phyloP scores from a whole-genome alignment of 805 yeast species.

The Lachancea cidri region DNA sequence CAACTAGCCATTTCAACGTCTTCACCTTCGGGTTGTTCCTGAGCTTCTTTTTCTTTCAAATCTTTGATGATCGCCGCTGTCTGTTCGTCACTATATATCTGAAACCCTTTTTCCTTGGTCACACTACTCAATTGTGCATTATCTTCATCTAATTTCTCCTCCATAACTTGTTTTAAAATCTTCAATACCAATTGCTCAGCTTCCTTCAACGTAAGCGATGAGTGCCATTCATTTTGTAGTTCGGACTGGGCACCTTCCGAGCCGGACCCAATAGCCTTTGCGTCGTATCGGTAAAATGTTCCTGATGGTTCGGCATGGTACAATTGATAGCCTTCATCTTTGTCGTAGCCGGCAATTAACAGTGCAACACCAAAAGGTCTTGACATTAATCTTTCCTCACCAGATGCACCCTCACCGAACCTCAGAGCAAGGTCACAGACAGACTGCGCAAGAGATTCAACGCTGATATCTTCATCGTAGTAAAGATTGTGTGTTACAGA shows the following conservation, averaged over 20 bases:
- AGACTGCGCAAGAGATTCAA: constrained; percentile 90
- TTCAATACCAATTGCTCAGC: constrained; percentile 88
- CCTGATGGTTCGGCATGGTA: constrained; percentile 99
- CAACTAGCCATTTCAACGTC: constrained; percentile 29
- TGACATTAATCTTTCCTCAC: constrained; percentile 87
- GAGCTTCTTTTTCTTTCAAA: constrained; percentile 65
- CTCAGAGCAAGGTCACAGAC: constrained; percentile 95
- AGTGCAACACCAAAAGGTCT: constrained; percentile 99
- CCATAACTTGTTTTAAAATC: constrained; percentile 96
- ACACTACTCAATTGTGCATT: constrained; percentile 95
- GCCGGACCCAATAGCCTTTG: constrained; percentile 98
- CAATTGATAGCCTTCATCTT: constrained; percentile 90
- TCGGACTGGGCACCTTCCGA: constrained; percentile 99
- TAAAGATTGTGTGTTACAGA: constrained; percentile 83
- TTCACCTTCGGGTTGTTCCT: constrained; percentile 34
- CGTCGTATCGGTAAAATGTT: constrained; percentile 94
- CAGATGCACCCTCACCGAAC: constrained; percentile 96
- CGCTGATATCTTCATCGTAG: constrained; percentile 87
- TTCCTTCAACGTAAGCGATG: constrained; percentile 82
- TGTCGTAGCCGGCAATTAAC: constrained; percentile 89
- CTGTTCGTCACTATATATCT: constrained; percentile 75
- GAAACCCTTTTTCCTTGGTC: constrained; percentile 79
- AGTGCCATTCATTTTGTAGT: constrained; percentile 92
- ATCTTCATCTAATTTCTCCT: constrained; percentile 90
- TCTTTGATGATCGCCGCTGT: constrained; percentile 75